Base-by-base conservation (phyloP, 108 stramenopile genomes). In the Licmophora abbreviata region DNA sequence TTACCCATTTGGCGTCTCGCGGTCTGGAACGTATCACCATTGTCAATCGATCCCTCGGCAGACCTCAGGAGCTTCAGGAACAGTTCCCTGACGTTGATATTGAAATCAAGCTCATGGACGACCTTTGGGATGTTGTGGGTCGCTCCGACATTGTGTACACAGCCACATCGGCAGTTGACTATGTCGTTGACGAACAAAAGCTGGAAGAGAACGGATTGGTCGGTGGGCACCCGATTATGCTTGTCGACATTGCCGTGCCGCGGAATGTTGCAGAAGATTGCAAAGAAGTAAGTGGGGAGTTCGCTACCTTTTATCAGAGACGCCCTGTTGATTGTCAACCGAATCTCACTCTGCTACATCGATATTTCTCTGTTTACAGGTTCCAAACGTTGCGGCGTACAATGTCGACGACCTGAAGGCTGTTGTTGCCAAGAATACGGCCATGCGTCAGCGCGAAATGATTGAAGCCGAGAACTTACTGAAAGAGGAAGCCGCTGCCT, bases 201-300 rank as follows among this genome's bases (percentile, higher is more conserved):
- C 71, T 95, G 61, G 72, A 90, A 58, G 77, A 68, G 40, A 88
- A 94, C 63, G 90, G 86, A 3, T 36, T 76, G 5, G 78, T 72
- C 23, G 65, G 79, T 24, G 83, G 83, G 56, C 59, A 83, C 35
- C 88, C 78, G 0, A 51, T 95, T 47, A 95, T 97, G 92, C 66
- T 99, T 44, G 95, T 97, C 3, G 97, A 99, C 63, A 99, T 99
- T 64, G 80, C 94, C n/a, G 97, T 99, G 15, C 97, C 97, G 23
- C 77, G 97, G 52, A 99, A 99, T 60, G 88, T 99, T 54, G 93
- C 88, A 25, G 69, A 81, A 22, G 85, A 93, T 42, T 83, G 87
- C 61, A 77, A 71, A 14, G 63, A 81, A 44, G 90, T 88, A 60
- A 59, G 75, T 71, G 11, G 21, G 20, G 14, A 15, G 29, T 1